Evolutionary conservation across 228 moss, liverwort and hornwort genomes (phyloP).

Genomic region (Sphagnum magellanicum): DNA sequence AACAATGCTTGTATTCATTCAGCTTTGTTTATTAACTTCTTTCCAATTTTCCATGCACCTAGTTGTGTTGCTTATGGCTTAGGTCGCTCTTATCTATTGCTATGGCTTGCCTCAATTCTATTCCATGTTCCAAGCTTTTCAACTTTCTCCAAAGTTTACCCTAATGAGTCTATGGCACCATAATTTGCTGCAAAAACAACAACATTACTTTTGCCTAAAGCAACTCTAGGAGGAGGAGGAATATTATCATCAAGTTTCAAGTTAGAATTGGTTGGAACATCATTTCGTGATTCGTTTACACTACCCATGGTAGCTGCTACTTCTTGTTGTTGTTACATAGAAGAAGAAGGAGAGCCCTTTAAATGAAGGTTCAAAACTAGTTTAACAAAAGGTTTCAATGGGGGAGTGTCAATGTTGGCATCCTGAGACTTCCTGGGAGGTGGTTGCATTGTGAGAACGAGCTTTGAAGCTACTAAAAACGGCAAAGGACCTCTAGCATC

Average conservation of each 20-base stretch:
- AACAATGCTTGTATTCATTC: conserved; percentile 33
- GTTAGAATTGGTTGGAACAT: no score
- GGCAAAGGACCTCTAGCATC: conserved; percentile 10
- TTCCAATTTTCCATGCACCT: conserved; percentile 46
- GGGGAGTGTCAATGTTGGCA: conserved; percentile 29
- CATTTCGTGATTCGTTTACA: no score
- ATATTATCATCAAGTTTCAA: conserved; percentile 3
- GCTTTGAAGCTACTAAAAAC: conserved; percentile 22
- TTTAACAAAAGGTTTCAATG: conserved; percentile 42
- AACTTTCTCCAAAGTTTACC: conserved; percentile 66
- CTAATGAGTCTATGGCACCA: conserved; percentile 29
- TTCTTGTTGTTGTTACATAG: no score
- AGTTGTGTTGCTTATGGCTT: conserved; percentile 23
- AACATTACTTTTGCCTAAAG: no score
- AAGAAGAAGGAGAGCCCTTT: not conserved
- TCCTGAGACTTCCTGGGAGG: conserved; percentile 10
- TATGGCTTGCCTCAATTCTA: not conserved
- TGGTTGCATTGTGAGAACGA: conserved; percentile 43
- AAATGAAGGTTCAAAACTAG: conserved; percentile 28
- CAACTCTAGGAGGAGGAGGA: not conserved
- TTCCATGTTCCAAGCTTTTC: conserved; percentile 59
- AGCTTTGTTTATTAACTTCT: conserved; percentile 47
- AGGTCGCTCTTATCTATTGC: not conserved
- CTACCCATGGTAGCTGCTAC: no score
- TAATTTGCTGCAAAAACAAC: not conserved